Evolutionary conservation across 2,329 filamentous ascomycete species (phyloP).

Genomic region (Penicillium sp.): DNA sequence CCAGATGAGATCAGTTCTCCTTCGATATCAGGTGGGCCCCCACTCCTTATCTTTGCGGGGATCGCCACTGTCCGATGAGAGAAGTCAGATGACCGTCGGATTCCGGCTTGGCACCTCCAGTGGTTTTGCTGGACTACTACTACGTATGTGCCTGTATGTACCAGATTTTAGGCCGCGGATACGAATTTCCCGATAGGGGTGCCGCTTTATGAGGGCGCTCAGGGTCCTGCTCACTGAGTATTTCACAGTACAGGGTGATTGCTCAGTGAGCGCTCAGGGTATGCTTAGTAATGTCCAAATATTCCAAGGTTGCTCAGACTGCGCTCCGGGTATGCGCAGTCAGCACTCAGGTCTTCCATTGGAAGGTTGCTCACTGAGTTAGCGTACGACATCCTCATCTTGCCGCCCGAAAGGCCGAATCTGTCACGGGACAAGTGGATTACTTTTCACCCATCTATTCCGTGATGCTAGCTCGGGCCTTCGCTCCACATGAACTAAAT

Average conservation of each 20-base stretch:
- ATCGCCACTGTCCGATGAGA: constrained; percentile 39
- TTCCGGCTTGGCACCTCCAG: neutral
- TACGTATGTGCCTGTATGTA: no score
- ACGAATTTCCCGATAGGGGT: no score
- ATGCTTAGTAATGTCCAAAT: no score
- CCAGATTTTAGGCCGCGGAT: no score
- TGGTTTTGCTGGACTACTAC: constrained; percentile 6
- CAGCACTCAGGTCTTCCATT: no score
- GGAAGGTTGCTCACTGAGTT: no score
- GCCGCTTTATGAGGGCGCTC: no score
- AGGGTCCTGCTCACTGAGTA: neutral
- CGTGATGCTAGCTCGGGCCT: neutral
- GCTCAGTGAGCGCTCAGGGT: no score
- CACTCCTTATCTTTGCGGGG: constrained; percentile 29
- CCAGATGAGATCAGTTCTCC: constrained; percentile 8
- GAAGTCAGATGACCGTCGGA: constrained; percentile 3
- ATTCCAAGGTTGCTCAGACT: no score
- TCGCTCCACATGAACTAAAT: no score
- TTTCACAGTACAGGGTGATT: no score
- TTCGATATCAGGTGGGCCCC: constrained; percentile 10
- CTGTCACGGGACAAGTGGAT: neutral
- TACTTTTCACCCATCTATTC: neutral
- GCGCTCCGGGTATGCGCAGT: no score
- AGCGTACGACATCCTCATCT: neutral
- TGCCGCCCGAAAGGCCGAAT: neutral